Conservation (phyloP, 371 early-diverging fungal genomes). For the Lichtheimia ramosa region DNA sequence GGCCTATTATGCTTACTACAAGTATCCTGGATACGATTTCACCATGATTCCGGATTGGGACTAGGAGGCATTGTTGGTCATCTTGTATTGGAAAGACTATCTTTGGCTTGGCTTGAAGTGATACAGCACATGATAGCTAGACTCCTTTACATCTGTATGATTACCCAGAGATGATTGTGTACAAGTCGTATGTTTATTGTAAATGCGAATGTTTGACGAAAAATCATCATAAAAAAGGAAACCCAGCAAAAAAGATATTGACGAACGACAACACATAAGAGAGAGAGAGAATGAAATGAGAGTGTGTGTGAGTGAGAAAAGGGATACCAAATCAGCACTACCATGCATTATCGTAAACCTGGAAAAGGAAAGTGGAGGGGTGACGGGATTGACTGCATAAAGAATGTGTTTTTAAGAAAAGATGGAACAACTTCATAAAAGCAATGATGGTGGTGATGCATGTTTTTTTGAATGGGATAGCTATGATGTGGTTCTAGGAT, state of each 20-base stretch:
- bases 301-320: no score
- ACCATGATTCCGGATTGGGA: conserved; percentile 54
- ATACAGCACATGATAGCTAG: neutral
- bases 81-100: neutral
- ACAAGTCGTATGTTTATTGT: no score
- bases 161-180: no score
- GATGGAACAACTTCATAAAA: conserved; percentile 9
- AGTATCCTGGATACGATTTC: conserved; percentile 54
- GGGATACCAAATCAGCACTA: no score
- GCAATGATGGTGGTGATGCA: conserved; percentile 1
- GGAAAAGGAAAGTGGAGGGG: no score
- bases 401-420: neutral
- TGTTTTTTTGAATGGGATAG: neutral
- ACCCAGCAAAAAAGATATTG: neutral
- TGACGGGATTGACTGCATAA: conserved; percentile 1
- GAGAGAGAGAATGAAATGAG: no score
- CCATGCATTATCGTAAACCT: no score
- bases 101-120: no score
- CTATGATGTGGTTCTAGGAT: neutral
- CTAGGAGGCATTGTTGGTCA: no score
- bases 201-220: no score
- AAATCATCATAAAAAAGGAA: neutral
- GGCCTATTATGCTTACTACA: conserved; percentile 55
- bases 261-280: no score
- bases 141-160: neutral